Evolutionary conservation across 148 eudicot species (phyloP).

Genomic region (Heliosperma pusillum): DNA sequence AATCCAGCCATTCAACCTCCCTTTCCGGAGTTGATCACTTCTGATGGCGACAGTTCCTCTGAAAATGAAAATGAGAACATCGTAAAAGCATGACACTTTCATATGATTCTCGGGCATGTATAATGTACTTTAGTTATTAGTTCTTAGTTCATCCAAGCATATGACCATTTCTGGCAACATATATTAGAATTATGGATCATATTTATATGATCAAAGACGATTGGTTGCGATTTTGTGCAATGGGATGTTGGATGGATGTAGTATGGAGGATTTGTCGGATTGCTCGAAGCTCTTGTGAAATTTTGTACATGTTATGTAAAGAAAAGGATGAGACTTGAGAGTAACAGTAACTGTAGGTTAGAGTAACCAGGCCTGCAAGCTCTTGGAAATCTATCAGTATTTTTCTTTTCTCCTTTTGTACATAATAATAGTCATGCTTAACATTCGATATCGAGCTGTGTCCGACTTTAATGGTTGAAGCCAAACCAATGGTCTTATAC

Average conservation of each 20-base stretch:
- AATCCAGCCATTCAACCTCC: conserved; percentile 38
- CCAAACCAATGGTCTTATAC: too few species aligned
- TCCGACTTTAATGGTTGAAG: too few species aligned
- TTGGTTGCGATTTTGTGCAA: neutral
- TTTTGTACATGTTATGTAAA: conserved; percentile 24
- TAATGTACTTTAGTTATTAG: neutral
- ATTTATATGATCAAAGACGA: conserved; percentile 9
- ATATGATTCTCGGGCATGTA: neutral
- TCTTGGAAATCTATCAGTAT: neutral
- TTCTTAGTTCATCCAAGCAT: neutral
- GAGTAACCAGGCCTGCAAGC: neutral
- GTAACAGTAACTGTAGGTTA: neutral
- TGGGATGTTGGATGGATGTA: neutral
- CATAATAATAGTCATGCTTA: neutral
- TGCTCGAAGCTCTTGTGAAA: conserved; percentile 4
- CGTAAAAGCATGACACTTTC: neutral
- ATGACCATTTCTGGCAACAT: conserved; percentile 20
- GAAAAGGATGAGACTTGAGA: neutral
- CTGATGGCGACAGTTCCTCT: conserved; percentile 22
- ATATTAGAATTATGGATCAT: conserved; percentile 16
- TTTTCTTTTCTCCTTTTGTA: too few species aligned
- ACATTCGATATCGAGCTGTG: neutral
- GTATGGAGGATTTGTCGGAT: neutral
- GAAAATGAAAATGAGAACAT: conserved; percentile 26
- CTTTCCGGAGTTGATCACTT: conserved; percentile 43